Base-by-base conservation (phyloP, 345 rosid genomes). In the Anacardium occidentale region DNA sequence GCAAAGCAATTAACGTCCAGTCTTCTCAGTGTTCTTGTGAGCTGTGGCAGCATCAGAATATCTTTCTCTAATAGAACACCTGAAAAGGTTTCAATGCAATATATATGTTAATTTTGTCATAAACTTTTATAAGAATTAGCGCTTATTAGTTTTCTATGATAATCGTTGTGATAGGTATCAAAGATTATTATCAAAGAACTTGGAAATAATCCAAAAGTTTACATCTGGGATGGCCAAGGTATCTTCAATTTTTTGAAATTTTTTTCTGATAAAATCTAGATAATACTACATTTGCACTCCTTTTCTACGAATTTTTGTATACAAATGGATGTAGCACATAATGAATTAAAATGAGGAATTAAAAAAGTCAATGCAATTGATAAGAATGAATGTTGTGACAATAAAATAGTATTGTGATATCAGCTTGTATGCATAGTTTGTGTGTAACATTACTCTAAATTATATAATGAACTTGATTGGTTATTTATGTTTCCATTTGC, bases 161-260 rank as follows among this genome's bases (percentile, higher is more conserved):
- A 57, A 26, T 40, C 52, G 52, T 50, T 42, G 69, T 57, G 55
- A 45, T 82, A 93, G 99, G 89, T 91, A 62, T 86, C 93, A 50
- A 84, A 81, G 64, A 52, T 89, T 53, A 80, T 95, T 62, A 77
- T 85, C 58, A 92, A 85, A 80, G 90, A 87, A 78, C 77, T 93
- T 54, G 94, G 83, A 64, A 79, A 87, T 85, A 85, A 88, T 80
- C 94, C 96, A 65, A 95, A 95, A 85, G 87, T 95, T 14, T 74
- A 76, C 79, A 87, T 93, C 74, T 93, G 97, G 98, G 85, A 88
- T 72, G 93, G 97, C 70, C 65, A 88, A 95, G 99, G 99, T 93
- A 88, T 75, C 15, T n/a, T 51, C 18, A 21, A 13, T 59, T 51
- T 44, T 29, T 56, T 10, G 25, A 54, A n/a, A n/a, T 50, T 47